Evolutionary conservation across 768 basidiomycete genomes (phyloP).

Genomic region (Tephrocybe sp.): DNA sequence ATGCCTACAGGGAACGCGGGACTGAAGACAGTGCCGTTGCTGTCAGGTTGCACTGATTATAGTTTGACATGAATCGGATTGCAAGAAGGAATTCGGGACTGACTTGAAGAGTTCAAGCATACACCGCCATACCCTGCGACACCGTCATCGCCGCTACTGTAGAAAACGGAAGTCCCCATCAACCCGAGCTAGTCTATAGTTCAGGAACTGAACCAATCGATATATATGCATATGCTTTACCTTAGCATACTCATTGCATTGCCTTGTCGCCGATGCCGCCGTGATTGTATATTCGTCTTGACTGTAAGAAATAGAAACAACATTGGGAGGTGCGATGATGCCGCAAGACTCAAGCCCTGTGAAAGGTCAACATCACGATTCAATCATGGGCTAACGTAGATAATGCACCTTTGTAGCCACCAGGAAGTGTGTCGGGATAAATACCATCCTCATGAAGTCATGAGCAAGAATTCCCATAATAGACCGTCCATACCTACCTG

Average conservation of each 20-base stretch:
- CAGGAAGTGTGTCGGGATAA: neutral
- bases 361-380: too few relatives aligned
- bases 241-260: conserved; percentile 47
- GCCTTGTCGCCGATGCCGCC: conserved; percentile 37
- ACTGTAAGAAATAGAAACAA: conserved; percentile 40
- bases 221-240: conserved; percentile 7
- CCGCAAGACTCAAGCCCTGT: conserved; percentile 35
- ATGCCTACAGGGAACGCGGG: conserved; percentile 22
- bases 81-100: neutral
- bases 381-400: too few relatives aligned
- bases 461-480: too few relatives aligned
- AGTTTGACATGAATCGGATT: neutral
- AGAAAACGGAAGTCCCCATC: conserved; percentile 55
- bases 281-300: conserved; percentile 41
- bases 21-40: conserved; percentile 23
- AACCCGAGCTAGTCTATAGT: conserved; percentile 41
- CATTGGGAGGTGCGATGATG: conserved; percentile 37
- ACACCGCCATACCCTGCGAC: conserved; percentile 25
- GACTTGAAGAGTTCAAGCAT: conserved; percentile 43
- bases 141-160: conserved; percentile 23
- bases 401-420: neutral
- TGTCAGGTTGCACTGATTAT: conserved; percentile 20
- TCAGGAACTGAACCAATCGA: neutral
- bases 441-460: conserved; percentile 22
- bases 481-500: conserved; percentile 17